These are phyloP conservation scores for Wickerhamomyces chaumierensis DNA, from an alignment of 805 yeast genomes.

Conservation along the genomic window DNA sequence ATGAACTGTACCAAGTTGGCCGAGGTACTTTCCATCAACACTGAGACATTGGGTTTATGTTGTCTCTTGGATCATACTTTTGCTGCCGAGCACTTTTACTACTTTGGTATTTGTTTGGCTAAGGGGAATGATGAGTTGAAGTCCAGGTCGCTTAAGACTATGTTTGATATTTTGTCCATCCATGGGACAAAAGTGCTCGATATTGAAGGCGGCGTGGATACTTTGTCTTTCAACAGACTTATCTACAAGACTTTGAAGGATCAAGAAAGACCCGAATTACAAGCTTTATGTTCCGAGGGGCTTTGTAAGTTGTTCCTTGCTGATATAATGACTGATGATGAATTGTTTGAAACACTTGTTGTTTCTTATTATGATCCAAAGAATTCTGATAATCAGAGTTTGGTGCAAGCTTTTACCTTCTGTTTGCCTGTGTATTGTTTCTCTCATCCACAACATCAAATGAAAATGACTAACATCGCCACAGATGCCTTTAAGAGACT, in stretches of 20 bases:
- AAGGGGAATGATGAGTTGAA: conserved; percentile 55
- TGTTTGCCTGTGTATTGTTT: conserved; percentile 83
- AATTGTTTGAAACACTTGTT: conserved; percentile 58
- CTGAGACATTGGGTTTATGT: conserved; percentile 69
- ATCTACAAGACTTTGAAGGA: conserved; percentile 56
- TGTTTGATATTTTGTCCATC: conserved; percentile 67
- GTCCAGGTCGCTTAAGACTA: conserved; percentile 51
- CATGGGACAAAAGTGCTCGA: conserved; percentile 66
- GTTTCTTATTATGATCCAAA: conserved; percentile 67
- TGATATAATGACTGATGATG: conserved; percentile 61
- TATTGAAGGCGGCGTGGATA: conserved; percentile 48
- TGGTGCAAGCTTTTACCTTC: conserved; percentile 73
- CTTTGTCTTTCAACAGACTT: conserved; percentile 54
- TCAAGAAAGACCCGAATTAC: conserved; percentile 49
- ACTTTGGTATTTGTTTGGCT: conserved; percentile 61
- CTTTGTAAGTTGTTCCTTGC: conserved; percentile 73
- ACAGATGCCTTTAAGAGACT: conserved; percentile 56
- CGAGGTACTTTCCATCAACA: conserved; percentile 48
- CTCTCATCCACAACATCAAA: conserved; percentile 65
- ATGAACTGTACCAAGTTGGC: conserved; percentile 45
- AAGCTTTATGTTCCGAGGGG: conserved; percentile 78
- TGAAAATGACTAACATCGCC: conserved; percentile 47
- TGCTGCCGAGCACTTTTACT: conserved; percentile 52
- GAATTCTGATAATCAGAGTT: conserved; percentile 47
- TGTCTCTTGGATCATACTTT: conserved; percentile 57